Evolutionary conservation across 2,329 filamentous ascomycete species (phyloP).

Genomic region (Ophiostoma triangulosporum): DNA sequence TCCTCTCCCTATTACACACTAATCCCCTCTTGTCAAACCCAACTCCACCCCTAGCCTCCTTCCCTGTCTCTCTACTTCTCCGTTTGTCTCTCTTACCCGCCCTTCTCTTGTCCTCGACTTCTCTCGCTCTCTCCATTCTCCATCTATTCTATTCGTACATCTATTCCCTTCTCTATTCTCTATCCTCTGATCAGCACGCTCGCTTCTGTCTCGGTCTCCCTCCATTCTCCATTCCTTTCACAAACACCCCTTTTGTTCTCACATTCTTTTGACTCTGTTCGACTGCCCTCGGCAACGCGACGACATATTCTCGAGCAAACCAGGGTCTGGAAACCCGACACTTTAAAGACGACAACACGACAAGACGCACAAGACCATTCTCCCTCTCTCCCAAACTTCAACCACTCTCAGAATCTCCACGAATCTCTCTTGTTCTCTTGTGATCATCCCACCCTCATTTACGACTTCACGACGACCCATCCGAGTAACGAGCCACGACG

Average conservation of each 20-base stretch:
- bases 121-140: background rate
- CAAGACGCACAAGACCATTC: background rate
- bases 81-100: slow-evolving; percentile 1
- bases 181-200: background rate
- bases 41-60: slow-evolving; percentile 10
- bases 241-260: background rate
- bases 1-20: background rate
- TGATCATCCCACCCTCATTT: too few relatives aligned
- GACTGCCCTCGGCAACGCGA: background rate
- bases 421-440: too few relatives aligned
- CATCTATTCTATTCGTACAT: background rate
- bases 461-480: too few relatives aligned
- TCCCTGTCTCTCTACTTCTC: background rate
- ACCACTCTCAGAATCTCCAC: too few relatives aligned
- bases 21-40: slow-evolving; percentile 2
- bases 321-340: background rate
- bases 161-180: background rate
- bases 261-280: background rate
- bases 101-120: background rate
- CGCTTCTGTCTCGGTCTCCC: background rate
- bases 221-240: background rate
- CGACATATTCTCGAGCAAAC: background rate
- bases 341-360: background rate
- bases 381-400: too few relatives aligned
- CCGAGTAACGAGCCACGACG: background rate